Base-by-base conservation (phyloP, 164 flowering plant species). In the Nymphaea colorata region DNA sequence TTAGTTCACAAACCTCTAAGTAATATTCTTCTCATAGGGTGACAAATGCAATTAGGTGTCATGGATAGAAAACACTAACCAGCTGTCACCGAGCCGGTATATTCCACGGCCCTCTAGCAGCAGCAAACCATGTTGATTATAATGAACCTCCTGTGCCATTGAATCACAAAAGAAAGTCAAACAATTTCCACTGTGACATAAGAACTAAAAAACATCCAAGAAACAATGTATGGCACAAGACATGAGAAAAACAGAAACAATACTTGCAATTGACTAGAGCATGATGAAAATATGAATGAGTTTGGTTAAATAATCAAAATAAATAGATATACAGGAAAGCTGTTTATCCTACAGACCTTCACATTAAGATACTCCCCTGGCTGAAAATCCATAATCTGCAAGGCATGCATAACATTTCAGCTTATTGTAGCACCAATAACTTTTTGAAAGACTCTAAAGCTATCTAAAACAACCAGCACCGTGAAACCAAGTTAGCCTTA, bases 331-430 rank as follows among this genome's bases (percentile, higher is more conserved):
- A 25, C 36, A 25, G 36, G 10, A 45, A 64, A 63, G 67, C 17
- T 36, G 53, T n/a, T 41, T 7, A 8, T 70, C 44, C 14, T 36
- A 57, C 63, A 68, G 76, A 94, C 96, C 99, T 91, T 91, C 67
- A 94, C 94, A 76, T 91, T 90, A 61, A 91, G 96, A 76, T 78
- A 91, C 64, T 94, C 98, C 55, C 99, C 99, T 59, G 97, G 96
- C 72, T 90, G 90, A 77, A 94, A 91, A 82, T 94, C 99, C 99
- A 94, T 94, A 67, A 94, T 86, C 99, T 94, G 85, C 79, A 77
- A 42, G 12, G 12, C 12, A 41, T 47, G 55, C 7, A 47, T 6
- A 47, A 47, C 7, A 47, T 6, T 47, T 47, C 55, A 47, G 55
- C 55, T 6, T 47, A 47, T 47, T 47, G 12, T 6, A 12, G 12